Base-by-base conservation (phyloP, 1,284 basidiomycete species). In the Ceratobasidium sp. region DNA sequence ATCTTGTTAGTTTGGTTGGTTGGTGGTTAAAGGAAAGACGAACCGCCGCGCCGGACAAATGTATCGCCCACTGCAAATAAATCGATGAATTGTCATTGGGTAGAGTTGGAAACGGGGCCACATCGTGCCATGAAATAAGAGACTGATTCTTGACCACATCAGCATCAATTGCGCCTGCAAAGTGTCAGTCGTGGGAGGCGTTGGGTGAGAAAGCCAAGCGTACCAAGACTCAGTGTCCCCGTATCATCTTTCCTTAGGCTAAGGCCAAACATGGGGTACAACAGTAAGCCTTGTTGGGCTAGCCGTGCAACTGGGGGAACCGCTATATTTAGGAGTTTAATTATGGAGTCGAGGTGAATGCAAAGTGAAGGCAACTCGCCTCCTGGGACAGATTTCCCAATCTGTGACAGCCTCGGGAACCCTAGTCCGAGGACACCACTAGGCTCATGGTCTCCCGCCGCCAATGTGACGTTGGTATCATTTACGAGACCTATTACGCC, bases 31-130 rank as follows among this genome's bases (percentile, higher is more conserved):
- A 36, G 44, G 25, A 42, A 33, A 70, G 53, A 74, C 81, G 62
- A 72, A 93, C 87, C 36, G 83, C 81, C 56, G 93, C 80, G 27
- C 79, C 78, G 0, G 81, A 77, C 44, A 95, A 77, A 4, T 84
- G 84, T 57, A 93, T 83, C 0, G 86, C 83, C 93, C 93, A 95
- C 71, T 89, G 87, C 33, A 94, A 80, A 74, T 94, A 95, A 72
- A 86, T 87, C 0, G 89, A 86, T 14, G 79, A 75, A 72, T 85
- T 87, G 36, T 64, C 59, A 11, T 56, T 50, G 2, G 79, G 80
- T 68, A 88, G 79, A 1, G 89, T 89, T 29, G 85, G 80, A 74
- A 91, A 91, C 9, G 89, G 83, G 16, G 86, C 83, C 1, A 91
- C 88, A 58, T 84, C 82, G 71, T 87, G 87, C 89, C 89, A 91